These are phyloP conservation scores for Camelina neglecta DNA, from an alignment of 345 rosid genomes.

Conservation along the genomic window DNA sequence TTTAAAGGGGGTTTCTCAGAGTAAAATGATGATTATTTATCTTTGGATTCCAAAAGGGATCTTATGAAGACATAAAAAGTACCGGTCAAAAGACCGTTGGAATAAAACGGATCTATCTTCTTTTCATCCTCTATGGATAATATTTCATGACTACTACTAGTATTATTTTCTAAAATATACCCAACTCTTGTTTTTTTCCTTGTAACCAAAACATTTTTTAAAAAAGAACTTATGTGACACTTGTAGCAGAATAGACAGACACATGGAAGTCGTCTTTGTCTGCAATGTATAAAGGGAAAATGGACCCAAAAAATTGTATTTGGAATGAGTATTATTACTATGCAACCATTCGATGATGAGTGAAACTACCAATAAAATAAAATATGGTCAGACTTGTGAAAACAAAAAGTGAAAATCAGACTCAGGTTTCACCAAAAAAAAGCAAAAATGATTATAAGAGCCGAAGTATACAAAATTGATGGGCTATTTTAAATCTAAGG, in stretches of 20 bases:
- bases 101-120: constrained; percentile 28
- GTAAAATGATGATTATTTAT: constrained; percentile 34
- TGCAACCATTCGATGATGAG: neutral
- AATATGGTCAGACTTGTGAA: neutral
- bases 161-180: neutral
- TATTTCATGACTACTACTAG: constrained; percentile 6
- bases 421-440: neutral
- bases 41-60: constrained; percentile 50
- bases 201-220: neutral
- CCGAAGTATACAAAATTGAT: neutral
- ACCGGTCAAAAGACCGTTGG: constrained; percentile 47
- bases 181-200: neutral
- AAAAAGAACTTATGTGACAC: no score
- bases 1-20: neutral
- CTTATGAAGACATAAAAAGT: constrained; percentile 45
- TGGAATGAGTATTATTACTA: neutral
- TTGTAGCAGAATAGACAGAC: neutral
- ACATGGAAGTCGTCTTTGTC: neutral
- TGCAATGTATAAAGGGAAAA: neutral
- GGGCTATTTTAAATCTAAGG: neutral
- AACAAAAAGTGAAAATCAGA: neutral
- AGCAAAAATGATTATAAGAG: neutral
- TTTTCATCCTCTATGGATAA: constrained; percentile 8
- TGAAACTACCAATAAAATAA: neutral
- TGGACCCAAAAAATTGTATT: neutral